Conservation (phyloP, 2,329 filamentous ascomycete genomes). For the Aspergillus cejpii region DNA sequence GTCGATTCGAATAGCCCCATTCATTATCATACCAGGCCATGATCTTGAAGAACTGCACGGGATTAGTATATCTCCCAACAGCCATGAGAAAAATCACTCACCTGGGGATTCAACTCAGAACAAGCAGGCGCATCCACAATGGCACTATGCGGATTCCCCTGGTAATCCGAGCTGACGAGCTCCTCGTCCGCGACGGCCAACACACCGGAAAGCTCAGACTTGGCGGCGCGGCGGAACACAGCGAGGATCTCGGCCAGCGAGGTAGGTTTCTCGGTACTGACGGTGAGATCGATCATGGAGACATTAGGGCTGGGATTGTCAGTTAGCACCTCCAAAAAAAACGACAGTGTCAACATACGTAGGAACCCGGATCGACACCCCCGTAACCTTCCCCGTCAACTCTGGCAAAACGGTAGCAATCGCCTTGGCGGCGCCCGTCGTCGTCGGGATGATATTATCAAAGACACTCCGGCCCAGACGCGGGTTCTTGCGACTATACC, state of each 20-base stretch:
- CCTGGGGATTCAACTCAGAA: slow-evolving; percentile 66
- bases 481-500: slow-evolving; percentile 32
- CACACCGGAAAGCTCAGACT: slow-evolving; percentile 51
- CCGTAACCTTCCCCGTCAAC: slow-evolving; percentile 91
- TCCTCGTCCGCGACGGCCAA: slow-evolving; percentile 86
- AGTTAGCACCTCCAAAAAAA: not conserved
- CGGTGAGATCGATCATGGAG: slow-evolving; percentile 87
- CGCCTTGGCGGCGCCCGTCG: slow-evolving; percentile 91
- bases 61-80: not conserved
- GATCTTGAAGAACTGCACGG: slow-evolving; percentile 85
- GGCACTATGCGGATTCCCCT: slow-evolving; percentile 77
- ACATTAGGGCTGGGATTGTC: slow-evolving; percentile 67
- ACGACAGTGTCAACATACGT: too few species aligned
- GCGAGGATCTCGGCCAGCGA: slow-evolving; percentile 22
- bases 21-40: slow-evolving; percentile 95
- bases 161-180: slow-evolving; percentile 78
- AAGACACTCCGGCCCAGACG: slow-evolving; percentile 68
- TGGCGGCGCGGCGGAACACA: slow-evolving; percentile 37
- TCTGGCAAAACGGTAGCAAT: slow-evolving; percentile 91
- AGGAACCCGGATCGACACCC: slow-evolving; percentile 92
- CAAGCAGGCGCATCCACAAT: slow-evolving; percentile 94
- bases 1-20: slow-evolving; percentile 90
- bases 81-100: slow-evolving; percentile 3
- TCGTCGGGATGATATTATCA: slow-evolving; percentile 92
- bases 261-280: slow-evolving; percentile 73